Evolutionary conservation across 495 filamentous ascomycete genomes (phyloP), one percentile per base, ranked within the genome.

Genomic region (Hyaloscypha finlandica): DNA sequence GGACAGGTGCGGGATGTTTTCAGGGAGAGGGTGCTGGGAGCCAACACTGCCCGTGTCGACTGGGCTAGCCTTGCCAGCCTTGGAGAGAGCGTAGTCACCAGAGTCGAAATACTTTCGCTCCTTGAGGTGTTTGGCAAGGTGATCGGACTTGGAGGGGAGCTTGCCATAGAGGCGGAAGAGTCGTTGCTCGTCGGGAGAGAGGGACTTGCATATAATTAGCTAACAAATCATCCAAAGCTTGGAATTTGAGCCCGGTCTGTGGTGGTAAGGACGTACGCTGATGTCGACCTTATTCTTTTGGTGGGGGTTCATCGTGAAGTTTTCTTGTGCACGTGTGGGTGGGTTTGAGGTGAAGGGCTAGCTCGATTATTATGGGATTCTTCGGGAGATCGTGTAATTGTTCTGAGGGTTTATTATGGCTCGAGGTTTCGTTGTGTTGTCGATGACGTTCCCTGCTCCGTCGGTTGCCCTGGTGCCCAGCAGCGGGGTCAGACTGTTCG

Each of bases 201-300:
- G 82, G 55, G 90, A 89, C 95, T 99, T 74, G 31, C 52, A 59
- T 56, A 64, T 58, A 59, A 57, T 73, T 56, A 69, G 64, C 37
- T n/a, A 30, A 65, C 35, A 37, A 22, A 37, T 6, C 20, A 22
- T 61, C 62, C 30, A 60, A 29, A 32, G 37, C 22, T 62, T 33
- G 39, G 52, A 54, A 60, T 55, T 31, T 45, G 45, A n/a, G 33
- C 39, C 9, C 59, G 63, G 59, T 42, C 45, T 64, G 63, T 51
- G 63, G n/a, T 57, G 63, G 62, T 31, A 33, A 55, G 35, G 35
- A 85, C 92, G 83, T 76, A 97, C 95, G 82, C 84, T 93, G 80
- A 97, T 85, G 79, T 99, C 94, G 68, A 97, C 82, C 83, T 99
- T 98, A 84, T 97, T 97, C 81, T 92, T 90, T 82, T 97, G 92